Base-by-base conservation (phyloP, 768 basidiomycete species). In the Pleurotus tuber-regium region DNA sequence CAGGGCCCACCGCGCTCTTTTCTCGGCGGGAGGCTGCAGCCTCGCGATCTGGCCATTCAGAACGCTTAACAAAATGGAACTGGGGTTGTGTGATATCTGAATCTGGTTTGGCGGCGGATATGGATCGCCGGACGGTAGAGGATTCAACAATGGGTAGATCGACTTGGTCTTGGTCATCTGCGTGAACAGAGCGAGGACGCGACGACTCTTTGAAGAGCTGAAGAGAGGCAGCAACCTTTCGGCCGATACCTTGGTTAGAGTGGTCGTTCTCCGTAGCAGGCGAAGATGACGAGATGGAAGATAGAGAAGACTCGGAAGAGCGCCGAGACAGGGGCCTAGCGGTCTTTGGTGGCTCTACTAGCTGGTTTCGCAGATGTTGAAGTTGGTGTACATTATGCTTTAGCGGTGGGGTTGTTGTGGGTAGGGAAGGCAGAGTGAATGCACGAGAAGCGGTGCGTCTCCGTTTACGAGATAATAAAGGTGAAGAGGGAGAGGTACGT, bases 31-130 rank as follows among this genome's bases (percentile, higher is more conserved):
- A 71, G 16, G 84, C 86, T 50, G 83, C 86, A 4, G 80, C 72
- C 69, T 89, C 89, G 33, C 86, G 80, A 64, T 89, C 88, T 1
- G 86, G 87, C 90, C 90, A 91, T 57, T 88, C 89, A 12, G 90
- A 83, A 36, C 89, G 80, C 63, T 89, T 90, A 41, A 91, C 87
- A 59, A 89, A 90, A 71, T 90, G 81, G 61, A 83, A 90, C 61
- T 84, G 78, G 14, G 87, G 77, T 55, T 86, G 79, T 21, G 80
- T 78, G 38, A 88, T 82, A 53, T 81, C 78, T 23, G 31, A 12
- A 24, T 74, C 70, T 26, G 71, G 70, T 31, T 79, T 71, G 26
- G 71, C 67, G 24, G 70, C 69, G n/a, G n/a, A n/a, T n/a, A n/a
- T n/a, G n/a, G n/a, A n/a, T n/a, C n/a, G n/a, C n/a, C n/a, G n/a